phyloP scores from a whole-genome alignment of 148 eudicot species.

The Cornus kousa region DNA sequence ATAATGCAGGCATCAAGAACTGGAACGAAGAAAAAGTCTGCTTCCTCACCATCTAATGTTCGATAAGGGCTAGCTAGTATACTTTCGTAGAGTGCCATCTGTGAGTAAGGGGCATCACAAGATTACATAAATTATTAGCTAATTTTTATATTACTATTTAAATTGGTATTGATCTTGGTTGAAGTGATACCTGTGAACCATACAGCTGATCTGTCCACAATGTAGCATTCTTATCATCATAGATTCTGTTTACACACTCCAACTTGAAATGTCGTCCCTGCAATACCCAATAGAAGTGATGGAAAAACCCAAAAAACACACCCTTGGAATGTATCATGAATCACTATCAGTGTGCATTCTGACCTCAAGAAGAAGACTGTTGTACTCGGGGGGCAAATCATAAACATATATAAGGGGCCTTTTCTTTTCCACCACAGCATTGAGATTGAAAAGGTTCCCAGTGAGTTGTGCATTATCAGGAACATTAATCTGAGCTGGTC shows the following conservation, averaged over 20 bases:
- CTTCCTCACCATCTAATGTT: conserved; percentile 89
- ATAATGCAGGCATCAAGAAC: conserved; percentile 93
- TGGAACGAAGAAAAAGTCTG: conserved; percentile 92
- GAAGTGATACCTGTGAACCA: conserved; percentile 83
- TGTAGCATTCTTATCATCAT: conserved; percentile 68
- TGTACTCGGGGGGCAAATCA: conserved; percentile 84
- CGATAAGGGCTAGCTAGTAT: conserved; percentile 81
- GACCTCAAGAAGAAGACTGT: conserved; percentile 92
- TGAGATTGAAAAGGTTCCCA: conserved; percentile 41
- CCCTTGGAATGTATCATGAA: background rate
- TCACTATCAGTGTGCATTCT: conserved; percentile 21
- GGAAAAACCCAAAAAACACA: conserved; percentile 5
- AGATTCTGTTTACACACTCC: conserved; percentile 86
- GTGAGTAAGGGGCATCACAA: conserved; percentile 27
- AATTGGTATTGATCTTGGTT: background rate
- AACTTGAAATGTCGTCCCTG: conserved; percentile 95
- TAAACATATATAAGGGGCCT: conserved; percentile 92
- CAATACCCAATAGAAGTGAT: conserved; percentile 21
- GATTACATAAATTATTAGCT: background rate
- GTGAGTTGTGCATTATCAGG: conserved; percentile 38
- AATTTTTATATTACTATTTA: background rate
- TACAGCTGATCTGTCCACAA: conserved; percentile 91
- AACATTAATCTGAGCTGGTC: conserved; percentile 67
- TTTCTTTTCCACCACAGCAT: conserved; percentile 73
- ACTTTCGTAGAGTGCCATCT: conserved; percentile 95